These are phyloP conservation scores for Davidsoniella neocaledoniae DNA, from an alignment of 2,329 filamentous ascomycete genomes.

Conservation along the genomic window DNA sequence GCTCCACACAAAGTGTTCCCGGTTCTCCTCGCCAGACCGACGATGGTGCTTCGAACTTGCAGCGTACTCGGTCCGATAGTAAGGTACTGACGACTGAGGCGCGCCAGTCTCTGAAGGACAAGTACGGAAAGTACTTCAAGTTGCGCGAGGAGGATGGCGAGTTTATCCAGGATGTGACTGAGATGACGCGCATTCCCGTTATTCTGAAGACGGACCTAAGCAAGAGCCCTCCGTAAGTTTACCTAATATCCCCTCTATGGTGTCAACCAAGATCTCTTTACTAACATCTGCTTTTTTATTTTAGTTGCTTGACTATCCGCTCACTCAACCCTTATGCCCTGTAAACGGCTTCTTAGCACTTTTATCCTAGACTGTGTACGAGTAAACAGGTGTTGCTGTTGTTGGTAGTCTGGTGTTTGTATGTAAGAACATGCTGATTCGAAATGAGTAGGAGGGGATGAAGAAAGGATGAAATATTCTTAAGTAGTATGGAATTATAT, in stretches of 20 bases:
- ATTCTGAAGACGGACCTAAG: conserved; percentile 94
- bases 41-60: conserved; percentile 44
- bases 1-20: conserved; percentile 87
- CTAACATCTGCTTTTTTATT: conserved; percentile 21
- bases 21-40: conserved; percentile 63
- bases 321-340: conserved; percentile 65
- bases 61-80: conserved; percentile 87
- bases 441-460: too few relatives aligned
- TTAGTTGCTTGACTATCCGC: conserved; percentile 65
- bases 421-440: too few relatives aligned
- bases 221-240: conserved; percentile 97
- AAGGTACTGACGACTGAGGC: conserved; percentile 64
- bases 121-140: conserved; percentile 79
- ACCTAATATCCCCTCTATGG: neutral
- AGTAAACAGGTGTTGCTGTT: neutral
- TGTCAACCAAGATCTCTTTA: conserved; percentile 6
- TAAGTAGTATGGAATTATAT: too few relatives aligned
- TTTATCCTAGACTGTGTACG: conserved; percentile 5
- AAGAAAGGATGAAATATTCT: too few relatives aligned
- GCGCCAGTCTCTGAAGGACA: conserved; percentile 83
- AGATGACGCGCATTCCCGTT: conserved; percentile 95
- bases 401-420: too few relatives aligned
- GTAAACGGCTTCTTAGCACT: conserved; percentile 18
- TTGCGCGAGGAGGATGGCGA: conserved; percentile 84
- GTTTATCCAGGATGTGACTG: conserved; percentile 93